Evolutionary conservation across 805 yeast species (phyloP), one percentile per base, ranked within the genome.

Genomic region (Pichia membranifaciens): DNA sequence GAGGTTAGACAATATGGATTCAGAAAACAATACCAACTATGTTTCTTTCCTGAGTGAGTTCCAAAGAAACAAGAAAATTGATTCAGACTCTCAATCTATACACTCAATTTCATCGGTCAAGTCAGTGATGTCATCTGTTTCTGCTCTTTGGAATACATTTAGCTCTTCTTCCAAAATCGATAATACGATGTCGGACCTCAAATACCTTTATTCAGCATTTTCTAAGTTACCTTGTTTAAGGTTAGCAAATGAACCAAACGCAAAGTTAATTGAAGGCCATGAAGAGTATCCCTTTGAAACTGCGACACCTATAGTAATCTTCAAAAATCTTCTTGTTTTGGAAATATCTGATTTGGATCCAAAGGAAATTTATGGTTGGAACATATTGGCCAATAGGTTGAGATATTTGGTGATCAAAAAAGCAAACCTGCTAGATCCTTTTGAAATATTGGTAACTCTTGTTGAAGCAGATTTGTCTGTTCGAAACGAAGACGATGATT

Each of bases 261-360:
- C 82, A 16, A 74, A 70, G 51, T 65, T 78, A 38, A 81, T 81
- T 25, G 73, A 70, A 43, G 80, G 81, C 2, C 82, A 79, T 59
- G 85, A 81, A 56, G 87, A 81, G 58, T 81, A 76, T 58, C 87
- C 87, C 0, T 81, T 82, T 59, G 87, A 82, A 56, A 79, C 86
- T 3, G 74, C 83, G 4, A 81, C 82, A 8, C 87, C 87, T 3
- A 59, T 82, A n/a, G 66, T 66, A 35, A 70, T 78, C 61, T 82
- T 81, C 61, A 80, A 79, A 51, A 82, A 79, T 57, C 63, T 81
- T 41, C 77, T 80, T 42, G 84, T 81, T 18, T 64, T 81, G 39
- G 87, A 81, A 57, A 61, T 82, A 3, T 68, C 70, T 23, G 84
- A 79, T 48, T 67, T 79, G 49, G 84, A 79, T 51, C 82, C 84